Conservation (phyloP, 345 rosid genomes). For the Melaleuca quinquenervia region DNA sequence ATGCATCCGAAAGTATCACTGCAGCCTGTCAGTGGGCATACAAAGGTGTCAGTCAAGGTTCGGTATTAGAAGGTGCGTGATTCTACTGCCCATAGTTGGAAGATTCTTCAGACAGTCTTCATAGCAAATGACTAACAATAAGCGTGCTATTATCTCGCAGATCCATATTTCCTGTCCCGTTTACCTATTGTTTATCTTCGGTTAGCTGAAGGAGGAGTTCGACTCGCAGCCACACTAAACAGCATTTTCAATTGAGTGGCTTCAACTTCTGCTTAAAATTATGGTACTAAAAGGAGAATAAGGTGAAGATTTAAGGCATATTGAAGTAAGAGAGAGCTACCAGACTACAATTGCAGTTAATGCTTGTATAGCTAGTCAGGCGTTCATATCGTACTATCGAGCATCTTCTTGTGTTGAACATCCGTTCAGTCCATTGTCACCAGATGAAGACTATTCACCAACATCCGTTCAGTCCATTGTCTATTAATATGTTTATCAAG, state of each 20-base stretch:
- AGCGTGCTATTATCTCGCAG: conserved; percentile 18
- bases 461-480: background rate
- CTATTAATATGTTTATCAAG: background rate
- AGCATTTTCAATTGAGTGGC: conserved; percentile 36
- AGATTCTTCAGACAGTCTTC: background rate
- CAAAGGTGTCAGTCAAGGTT: conserved; percentile 51
- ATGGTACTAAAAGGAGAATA: background rate
- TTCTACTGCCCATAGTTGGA: background rate
- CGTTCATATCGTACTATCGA: background rate
- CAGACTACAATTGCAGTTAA: background rate
- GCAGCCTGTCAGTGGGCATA: conserved; percentile 93
- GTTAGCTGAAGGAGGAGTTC: conserved; percentile 81
- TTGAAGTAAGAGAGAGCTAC: background rate
- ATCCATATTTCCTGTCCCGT: conserved; percentile 69
- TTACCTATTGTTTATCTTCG: conserved; percentile 47
- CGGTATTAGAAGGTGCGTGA: conserved; percentile 44
- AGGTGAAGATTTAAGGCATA: background rate
- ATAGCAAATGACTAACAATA: background rate
- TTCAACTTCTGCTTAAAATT: background rate
- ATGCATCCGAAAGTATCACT: conserved; percentile 73
- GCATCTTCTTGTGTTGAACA: background rate
- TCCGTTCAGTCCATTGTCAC: background rate
- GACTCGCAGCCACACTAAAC: conserved; percentile 78
- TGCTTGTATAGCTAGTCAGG: background rate
- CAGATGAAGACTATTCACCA: background rate